phyloP scores from a whole-genome alignment of 2,329 filamentous ascomycete species.

The Colletotrichum spinosum region DNA sequence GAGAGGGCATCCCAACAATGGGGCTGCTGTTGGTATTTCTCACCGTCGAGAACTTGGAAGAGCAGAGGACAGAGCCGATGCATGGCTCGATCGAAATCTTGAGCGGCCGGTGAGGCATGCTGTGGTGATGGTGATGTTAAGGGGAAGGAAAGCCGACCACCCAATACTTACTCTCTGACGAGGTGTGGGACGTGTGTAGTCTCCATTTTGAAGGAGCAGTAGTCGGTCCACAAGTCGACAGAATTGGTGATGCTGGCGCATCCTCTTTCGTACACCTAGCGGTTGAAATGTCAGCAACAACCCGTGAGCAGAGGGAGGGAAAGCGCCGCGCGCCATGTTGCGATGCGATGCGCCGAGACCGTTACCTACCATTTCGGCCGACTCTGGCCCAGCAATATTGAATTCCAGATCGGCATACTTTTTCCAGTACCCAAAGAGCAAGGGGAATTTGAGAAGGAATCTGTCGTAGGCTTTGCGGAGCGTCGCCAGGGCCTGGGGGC shows the following conservation, averaged over 20 bases:
- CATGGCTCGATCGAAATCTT: conserved; percentile 51
- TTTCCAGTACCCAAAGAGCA: conserved; percentile 99
- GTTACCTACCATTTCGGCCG: conserved; percentile 88
- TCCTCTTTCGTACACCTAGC: conserved; percentile 91
- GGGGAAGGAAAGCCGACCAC: conserved; percentile 73
- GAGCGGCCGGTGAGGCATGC: conserved; percentile 52
- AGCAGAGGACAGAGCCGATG: conserved; percentile 47
- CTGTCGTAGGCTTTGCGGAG: conserved; percentile 90
- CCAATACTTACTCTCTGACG: conserved; percentile 98
- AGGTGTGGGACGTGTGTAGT: conserved; percentile 94
- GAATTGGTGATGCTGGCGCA: conserved; percentile 93
- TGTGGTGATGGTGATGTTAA: conserved; percentile 66
- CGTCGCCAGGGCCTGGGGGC: conserved; percentile 89
- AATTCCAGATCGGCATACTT: conserved; percentile 99
- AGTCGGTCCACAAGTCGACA: conserved; percentile 96
- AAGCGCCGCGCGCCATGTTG: not conserved
- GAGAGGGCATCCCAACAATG: conserved; percentile 71
- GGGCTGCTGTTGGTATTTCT: conserved; percentile 75
- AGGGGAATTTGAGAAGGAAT: conserved; percentile 92
- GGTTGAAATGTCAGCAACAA: conserved; percentile 3
- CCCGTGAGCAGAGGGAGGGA: conserved; percentile 23
- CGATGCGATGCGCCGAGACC: conserved; percentile 7
- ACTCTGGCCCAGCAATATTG: conserved; percentile 95
- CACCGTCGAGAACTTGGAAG: conserved; percentile 68
- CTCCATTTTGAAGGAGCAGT: conserved; percentile 97